Evolutionary conservation across 2,329 filamentous ascomycete species (phyloP), one percentile per base, ranked within the genome.

Genomic region (Neocatenulostroma microsporum): DNA sequence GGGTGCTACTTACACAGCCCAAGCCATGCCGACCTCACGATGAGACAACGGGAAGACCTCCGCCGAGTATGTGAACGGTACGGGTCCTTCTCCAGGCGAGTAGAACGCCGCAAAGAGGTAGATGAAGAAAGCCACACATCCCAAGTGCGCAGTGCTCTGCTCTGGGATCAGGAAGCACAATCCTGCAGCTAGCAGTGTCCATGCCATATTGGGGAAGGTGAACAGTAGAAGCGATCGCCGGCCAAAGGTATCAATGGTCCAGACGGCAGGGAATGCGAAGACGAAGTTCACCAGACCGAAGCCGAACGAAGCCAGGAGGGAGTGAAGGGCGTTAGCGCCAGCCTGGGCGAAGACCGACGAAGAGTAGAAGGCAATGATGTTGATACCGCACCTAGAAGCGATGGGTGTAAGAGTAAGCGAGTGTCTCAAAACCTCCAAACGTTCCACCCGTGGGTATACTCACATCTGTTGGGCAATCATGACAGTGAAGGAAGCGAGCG

Each of bases 131-230:
- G 50, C 43, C 5, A 60, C 37, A 12, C 18, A 19, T 20, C 31
- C 30, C 13, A 31, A 17, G 18, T 39, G 30, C 1, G 32, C 41
- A 45, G 44, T 7, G 20, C 35, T 44, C 4, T 36, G 21, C 6
- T 42, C 39, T 8, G 54, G 31, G 52, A 61, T 57, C 29, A 55
- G 56, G 40, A 68, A 57, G 25, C 58, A 66, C 24, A 66, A 53
- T 53, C 70, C 51, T 5, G 66, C 64, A 42, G 70, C 66, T 36
- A 74, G 63, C 7, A 72, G 58, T 41, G 67, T 67, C 19, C 69
- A 62, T 3, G 56, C 55, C 46, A 69, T 69, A 5, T 66, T 53
- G 0, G 67, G 67, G 47, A 68, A 69, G 2, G 66, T 70, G 23
- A 61, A 62, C 1, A 58, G 20, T 55, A 61, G 42, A 1, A 60